Evolutionary conservation across 768 basidiomycete genomes (phyloP).

Genomic region (Mrakia blollopis): DNA sequence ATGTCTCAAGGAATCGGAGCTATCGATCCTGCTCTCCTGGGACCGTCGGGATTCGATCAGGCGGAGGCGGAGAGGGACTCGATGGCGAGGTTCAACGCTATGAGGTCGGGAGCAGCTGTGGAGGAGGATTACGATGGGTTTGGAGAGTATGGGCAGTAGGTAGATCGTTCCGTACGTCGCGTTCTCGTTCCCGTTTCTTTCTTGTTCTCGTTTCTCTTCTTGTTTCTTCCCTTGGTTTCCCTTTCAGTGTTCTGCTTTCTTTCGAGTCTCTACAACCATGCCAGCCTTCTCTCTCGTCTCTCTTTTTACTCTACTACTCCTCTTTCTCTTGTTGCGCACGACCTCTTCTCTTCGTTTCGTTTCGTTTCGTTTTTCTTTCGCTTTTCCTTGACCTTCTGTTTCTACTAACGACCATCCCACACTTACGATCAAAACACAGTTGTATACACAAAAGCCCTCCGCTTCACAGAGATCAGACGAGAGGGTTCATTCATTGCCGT

Average conservation of each 20-base stretch:
- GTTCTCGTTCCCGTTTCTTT: neutral
- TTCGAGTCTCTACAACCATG: neutral
- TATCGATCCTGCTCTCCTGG: conserved; percentile 8
- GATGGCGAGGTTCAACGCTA: neutral
- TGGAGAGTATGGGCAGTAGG: neutral
- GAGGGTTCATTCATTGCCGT: no score
- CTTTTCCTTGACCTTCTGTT: neutral
- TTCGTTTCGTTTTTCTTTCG: neutral
- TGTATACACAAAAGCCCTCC: neutral
- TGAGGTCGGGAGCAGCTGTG: neutral
- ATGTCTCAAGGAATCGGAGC: neutral
- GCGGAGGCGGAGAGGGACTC: neutral
- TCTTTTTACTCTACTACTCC: no score
- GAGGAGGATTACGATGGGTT: neutral
- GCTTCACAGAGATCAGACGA: no score
- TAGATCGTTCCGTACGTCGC: neutral
- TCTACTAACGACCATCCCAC: neutral
- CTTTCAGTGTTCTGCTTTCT: neutral
- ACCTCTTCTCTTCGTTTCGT: neutral
- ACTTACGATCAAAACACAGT: neutral
- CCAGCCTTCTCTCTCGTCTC: neutral
- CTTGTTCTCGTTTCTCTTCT: neutral
- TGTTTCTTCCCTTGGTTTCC: neutral
- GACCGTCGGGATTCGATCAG: no score
- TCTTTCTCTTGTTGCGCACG: neutral